Base-by-base conservation (phyloP, 1,139 yeast species). In the Nakaseomyces sp. region DNA sequence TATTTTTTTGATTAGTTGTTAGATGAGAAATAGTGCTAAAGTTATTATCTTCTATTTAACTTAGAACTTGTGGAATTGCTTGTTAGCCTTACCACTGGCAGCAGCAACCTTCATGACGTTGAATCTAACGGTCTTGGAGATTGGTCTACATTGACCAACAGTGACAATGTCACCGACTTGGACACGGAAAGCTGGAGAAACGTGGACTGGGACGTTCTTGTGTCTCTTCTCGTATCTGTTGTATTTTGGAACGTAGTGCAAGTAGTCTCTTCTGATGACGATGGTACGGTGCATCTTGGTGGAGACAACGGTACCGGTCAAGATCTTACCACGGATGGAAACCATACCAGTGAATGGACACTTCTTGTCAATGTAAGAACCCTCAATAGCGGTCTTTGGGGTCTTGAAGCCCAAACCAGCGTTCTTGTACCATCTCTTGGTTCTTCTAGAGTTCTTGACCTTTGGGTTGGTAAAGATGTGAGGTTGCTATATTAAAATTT, bases 241-340 rank as follows among this genome's bases (percentile, higher is more conserved):
- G 81, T 91, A 91, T 85, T 93, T 91, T 74, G 97, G 95, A 73
- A 91, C 84, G 78, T 87, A 93, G 80, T 93, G 99, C 74, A 93
- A 87, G 93, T 93, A 93, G 71, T 91, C 98, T 80, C 99, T 91
- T 84, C 98, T 89, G 79, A 93, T 84, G 73, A 93, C 84, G 76
- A 93, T 84, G 69, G 99, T 93, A 82, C 99, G 93, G 94, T 91
- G 98, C 98, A 91, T 93, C 82, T 93, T 93, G 82, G 98, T 89
- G 68, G 98, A 91, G 61, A 91, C 96, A 75, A 93, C 99, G 70
- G 95, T 85, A 79, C 93, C 93, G 64, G 96, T 82, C 73, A 93
- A 84, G 71, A 93, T 93, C 80, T 87, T 89, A 77, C 99, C 99
- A 81, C 99, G 89, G 83, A 93, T 93, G 62, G 98, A 89, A 63